These are phyloP conservation scores for Chlamydomonas sp. DNA, from an alignment of 139 green algal species.

Conservation along the genomic window DNA sequence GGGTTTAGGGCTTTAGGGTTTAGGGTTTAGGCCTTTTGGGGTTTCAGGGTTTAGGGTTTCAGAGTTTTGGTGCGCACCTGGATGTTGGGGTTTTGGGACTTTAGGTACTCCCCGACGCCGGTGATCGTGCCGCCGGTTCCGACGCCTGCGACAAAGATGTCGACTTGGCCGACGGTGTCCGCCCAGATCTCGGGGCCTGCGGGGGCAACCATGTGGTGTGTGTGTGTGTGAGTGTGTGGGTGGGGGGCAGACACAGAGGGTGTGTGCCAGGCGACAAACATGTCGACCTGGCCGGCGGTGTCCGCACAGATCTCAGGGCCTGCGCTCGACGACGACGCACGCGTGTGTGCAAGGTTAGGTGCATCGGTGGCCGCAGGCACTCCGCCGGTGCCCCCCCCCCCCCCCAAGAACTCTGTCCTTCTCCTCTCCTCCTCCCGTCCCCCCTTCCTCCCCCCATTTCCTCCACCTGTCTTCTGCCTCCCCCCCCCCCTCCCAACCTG, in stretches of 20 bases:
- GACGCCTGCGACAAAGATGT: constrained; percentile 79
- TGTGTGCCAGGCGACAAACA: constrained; percentile 81
- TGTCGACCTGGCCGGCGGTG: constrained; percentile 40
- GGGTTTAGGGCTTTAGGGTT: neutral
- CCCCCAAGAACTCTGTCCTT: neutral
- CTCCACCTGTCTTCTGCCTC: neutral
- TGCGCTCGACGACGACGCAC: too few relatives aligned
- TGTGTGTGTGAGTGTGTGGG: neutral
- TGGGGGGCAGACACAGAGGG: neutral
- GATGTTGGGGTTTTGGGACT: constrained; percentile 73
- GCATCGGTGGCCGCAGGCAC: too few relatives aligned
- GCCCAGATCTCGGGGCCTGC: constrained; percentile 52
- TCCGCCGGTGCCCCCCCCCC: too few relatives aligned
- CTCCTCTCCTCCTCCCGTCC: neutral
- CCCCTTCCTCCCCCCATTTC: neutral
- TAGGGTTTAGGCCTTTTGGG: neutral
- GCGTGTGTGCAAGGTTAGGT: too few relatives aligned
- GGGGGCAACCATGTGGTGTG: neutral
- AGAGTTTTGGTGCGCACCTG: neutral
- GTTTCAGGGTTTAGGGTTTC: neutral
- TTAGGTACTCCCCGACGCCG: constrained; percentile 35
- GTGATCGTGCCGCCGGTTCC: constrained; percentile 97
- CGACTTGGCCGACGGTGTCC: constrained; percentile 46
- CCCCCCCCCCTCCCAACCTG: neutral
- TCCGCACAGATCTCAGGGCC: constrained; percentile 57